These are phyloP conservation scores for Candida fluviatilis DNA, from an alignment of 805 yeast species.

Conservation along the genomic window DNA sequence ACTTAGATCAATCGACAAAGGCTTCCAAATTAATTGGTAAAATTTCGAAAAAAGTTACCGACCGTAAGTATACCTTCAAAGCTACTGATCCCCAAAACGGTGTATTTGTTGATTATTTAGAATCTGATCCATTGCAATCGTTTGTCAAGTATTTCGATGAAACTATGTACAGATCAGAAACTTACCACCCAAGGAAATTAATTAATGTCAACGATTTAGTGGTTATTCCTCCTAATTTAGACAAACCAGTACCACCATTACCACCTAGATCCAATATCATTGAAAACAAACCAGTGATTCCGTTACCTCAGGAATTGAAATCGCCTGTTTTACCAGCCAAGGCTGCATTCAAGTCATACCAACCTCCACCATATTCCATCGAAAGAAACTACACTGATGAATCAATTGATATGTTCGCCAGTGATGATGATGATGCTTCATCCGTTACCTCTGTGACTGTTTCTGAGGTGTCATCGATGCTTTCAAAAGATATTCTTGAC, in stretches of 20 bases:
- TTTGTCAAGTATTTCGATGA: constrained; percentile 25
- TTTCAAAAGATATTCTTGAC: constrained; percentile 7
- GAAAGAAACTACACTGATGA: constrained; percentile 3
- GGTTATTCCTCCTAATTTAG: constrained; percentile 10
- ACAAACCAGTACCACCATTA: constrained; percentile 20
- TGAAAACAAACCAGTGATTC: constrained; percentile 4
- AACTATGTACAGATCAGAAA: constrained; percentile 18
- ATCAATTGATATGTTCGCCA: constrained; percentile 3
- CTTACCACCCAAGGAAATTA: constrained; percentile 24
- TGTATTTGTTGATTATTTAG: constrained; percentile 24
- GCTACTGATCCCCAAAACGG: constrained; percentile 27
- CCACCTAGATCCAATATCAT: constrained; percentile 29
- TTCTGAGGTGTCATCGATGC: constrained; percentile 1
- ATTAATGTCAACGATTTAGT: constrained; percentile 9
- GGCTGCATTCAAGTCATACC: not conserved
- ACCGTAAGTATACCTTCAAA: constrained; percentile 22
- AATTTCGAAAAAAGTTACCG: constrained; percentile 14
- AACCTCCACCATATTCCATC: constrained; percentile 3
- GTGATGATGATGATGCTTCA: constrained; percentile 3
- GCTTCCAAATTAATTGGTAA: constrained; percentile 26
- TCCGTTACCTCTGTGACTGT: not conserved
- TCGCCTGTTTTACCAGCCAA: not conserved
- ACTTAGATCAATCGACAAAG: constrained; percentile 21
- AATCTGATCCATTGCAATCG: constrained; percentile 29
- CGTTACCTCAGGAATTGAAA: constrained; percentile 7